Base-by-base conservation (phyloP, 306 rosid genomes). In the Lathyrus sativus region DNA sequence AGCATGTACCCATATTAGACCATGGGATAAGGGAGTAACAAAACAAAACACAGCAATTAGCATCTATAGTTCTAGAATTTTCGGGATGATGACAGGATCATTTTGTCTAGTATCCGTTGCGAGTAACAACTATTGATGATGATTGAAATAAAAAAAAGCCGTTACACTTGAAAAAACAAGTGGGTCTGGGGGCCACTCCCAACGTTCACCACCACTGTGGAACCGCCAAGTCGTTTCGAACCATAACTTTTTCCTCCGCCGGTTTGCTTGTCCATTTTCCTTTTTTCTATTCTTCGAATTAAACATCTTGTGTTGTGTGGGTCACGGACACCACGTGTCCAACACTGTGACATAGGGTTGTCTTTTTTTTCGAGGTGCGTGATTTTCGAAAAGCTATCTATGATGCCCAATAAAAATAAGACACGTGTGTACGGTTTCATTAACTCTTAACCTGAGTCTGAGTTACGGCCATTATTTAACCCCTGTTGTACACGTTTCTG, bases 141-240 rank as follows among this genome's bases (percentile, higher is more conserved):
- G 54, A 49, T 49, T 50, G 29, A 50, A 18, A 11, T 7, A 15
- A 31, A 50, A 50, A 50, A 50, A 50, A 50, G 18, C 56, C 56
- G 56, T 50, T 50, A 50, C 56, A 9, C 56, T 18, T 3, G 12
- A 18, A 50, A 1, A 17, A 17, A 50, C 56, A 35, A 35, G 9
- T 35, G 28, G 55, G 56, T 17, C 4, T 7, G 12, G 55, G 55
- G 4, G 26, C 55, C 55, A 17, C 55, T 7, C 55, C 26, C 49
- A 75, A 71, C 77, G 80, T 75, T 70, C 84, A 71, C 42, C 46
- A 42, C 46, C 46, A 35, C 56, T 26, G 56, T 31, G 37, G 71
- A 56, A 79, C 86, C 86, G 86, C 77, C 86, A 72, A 74, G 48
- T 6, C 48, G 12, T 43, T 76, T 67, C 54, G 57, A 43, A 38